Evolutionary conservation across 164 flowering plant species (phyloP).

Genomic region (Hamamelis virginiana): DNA sequence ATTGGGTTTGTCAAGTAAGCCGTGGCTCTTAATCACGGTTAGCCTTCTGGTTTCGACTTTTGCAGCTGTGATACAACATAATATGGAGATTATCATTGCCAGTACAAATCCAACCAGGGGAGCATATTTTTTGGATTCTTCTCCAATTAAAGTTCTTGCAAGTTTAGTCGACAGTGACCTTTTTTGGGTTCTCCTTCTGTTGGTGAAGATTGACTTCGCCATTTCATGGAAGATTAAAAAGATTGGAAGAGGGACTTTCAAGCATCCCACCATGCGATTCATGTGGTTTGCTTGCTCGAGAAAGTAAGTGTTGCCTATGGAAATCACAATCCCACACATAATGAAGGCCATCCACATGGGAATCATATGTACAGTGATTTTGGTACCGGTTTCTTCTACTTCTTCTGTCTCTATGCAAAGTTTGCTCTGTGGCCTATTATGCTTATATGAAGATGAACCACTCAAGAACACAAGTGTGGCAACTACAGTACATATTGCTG

Average conservation of each 20-base stretch:
- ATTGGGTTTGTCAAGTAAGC: constrained; percentile 35
- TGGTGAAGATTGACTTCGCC: neutral
- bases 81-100: constrained; percentile 26
- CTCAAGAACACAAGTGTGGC: constrained; percentile 32
- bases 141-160: neutral
- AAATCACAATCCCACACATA: constrained; percentile 29
- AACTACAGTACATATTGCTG: constrained; percentile 30
- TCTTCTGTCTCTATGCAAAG: constrained; percentile 40
- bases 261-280: constrained; percentile 31
- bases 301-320: constrained; percentile 43
- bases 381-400: constrained; percentile 37
- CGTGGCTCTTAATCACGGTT: constrained; percentile 21
- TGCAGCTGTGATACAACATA: constrained; percentile 44
- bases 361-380: constrained; percentile 29
- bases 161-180: neutral
- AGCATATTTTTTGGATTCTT: neutral
- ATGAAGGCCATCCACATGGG: constrained; percentile 41
- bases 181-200: too few relatives aligned
- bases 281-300: constrained; percentile 43
- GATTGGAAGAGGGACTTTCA: constrained; percentile 31
- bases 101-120: constrained; percentile 21
- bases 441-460: constrained; percentile 24
- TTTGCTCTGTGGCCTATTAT: constrained; percentile 26
- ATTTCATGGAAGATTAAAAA: constrained; percentile 6
- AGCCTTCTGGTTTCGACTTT: constrained; percentile 38